Evolutionary conservation across 192 early-diverging fungal species (phyloP).

Genomic region (Backusella circina): DNA sequence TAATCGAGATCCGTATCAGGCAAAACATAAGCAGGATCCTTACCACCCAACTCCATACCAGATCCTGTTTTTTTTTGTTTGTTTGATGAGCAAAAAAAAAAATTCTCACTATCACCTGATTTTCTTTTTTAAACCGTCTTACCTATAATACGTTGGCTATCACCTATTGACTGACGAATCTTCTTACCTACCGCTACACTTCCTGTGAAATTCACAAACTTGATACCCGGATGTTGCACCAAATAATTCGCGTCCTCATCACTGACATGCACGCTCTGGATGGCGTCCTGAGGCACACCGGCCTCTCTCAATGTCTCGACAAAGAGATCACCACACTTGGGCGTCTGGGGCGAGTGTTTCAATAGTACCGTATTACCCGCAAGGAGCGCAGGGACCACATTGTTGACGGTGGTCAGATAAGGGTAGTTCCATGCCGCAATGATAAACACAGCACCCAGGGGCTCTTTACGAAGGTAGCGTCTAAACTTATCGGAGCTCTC

Average conservation of each 20-base stretch:
- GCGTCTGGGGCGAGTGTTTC: conserved; percentile 82
- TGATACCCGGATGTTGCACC: conserved; percentile 54
- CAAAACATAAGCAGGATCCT: conserved; percentile 81
- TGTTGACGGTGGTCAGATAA: conserved; percentile 71
- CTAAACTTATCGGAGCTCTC: conserved; percentile 47
- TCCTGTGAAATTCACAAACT: conserved; percentile 77
- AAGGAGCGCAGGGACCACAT: conserved; percentile 73
- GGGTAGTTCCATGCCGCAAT: conserved; percentile 80
- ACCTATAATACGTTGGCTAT: conserved; percentile 61
- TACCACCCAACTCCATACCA: conserved; percentile 80
- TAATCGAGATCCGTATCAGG: conserved; percentile 65
- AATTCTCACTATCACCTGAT: conserved; percentile 7
- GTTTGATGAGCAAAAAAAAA: too few relatives aligned
- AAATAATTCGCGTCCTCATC: conserved; percentile 49
- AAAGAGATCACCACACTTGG: conserved; percentile 70
- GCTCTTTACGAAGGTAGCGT: conserved; percentile 67
- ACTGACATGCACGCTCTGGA: conserved; percentile 54
- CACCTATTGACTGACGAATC: conserved; percentile 42
- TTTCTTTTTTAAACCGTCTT: too few relatives aligned
- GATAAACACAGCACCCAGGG: conserved; percentile 47
- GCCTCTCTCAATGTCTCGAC: conserved; percentile 58
- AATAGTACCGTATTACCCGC: conserved; percentile 75
- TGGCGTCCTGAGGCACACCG: conserved; percentile 64
- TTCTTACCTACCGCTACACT: conserved; percentile 67
- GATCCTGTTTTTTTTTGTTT: conserved; percentile 38